phyloP scores from a whole-genome alignment of 208 protist species.

The Entamoeba invadens region DNA sequence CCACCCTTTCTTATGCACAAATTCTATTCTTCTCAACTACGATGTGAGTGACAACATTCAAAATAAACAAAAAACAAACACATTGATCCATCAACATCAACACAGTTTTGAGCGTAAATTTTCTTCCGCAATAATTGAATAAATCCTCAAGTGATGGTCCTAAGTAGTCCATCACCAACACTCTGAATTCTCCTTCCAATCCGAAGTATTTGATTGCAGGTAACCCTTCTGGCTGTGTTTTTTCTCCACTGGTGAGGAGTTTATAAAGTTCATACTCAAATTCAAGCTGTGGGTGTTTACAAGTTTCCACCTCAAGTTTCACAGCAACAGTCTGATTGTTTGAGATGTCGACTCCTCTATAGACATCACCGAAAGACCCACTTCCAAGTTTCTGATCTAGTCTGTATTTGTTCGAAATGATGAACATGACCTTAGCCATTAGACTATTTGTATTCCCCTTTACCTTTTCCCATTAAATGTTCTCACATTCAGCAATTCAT shows the following conservation, averaged over 20 bases:
- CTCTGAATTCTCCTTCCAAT: conserved; percentile 78
- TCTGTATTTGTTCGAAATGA: conserved; percentile 47
- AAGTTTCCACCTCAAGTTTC: conserved; percentile 67
- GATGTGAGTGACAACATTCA: no score
- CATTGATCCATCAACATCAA: conserved; percentile 89
- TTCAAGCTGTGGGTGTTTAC: conserved; percentile 75
- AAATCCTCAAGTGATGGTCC: conserved; percentile 89
- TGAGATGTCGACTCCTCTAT: conserved; percentile 53
- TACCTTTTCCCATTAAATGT: neutral
- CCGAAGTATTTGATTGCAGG: conserved; percentile 77
- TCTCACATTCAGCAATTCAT: neutral
- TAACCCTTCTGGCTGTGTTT: conserved; percentile 57
- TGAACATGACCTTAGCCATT: neutral
- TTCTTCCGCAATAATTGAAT: conserved; percentile 63
- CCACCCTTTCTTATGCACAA: conserved; percentile 81
- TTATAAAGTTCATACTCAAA: conserved; percentile 85
- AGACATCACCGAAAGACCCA: conserved; percentile 91
- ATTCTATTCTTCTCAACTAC: conserved; percentile 74
- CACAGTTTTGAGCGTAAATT: conserved; percentile 88
- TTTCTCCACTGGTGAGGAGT: conserved; percentile 48
- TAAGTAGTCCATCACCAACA: conserved; percentile 93
- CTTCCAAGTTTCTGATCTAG: conserved; percentile 85
- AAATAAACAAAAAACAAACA: no score
- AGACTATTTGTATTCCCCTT: neutral
- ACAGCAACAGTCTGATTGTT: conserved; percentile 57